Evolutionary conservation across 495 filamentous ascomycete species (phyloP), one percentile per base, ranked within the genome.

Genomic region (Aspergillus cristatus): DNA sequence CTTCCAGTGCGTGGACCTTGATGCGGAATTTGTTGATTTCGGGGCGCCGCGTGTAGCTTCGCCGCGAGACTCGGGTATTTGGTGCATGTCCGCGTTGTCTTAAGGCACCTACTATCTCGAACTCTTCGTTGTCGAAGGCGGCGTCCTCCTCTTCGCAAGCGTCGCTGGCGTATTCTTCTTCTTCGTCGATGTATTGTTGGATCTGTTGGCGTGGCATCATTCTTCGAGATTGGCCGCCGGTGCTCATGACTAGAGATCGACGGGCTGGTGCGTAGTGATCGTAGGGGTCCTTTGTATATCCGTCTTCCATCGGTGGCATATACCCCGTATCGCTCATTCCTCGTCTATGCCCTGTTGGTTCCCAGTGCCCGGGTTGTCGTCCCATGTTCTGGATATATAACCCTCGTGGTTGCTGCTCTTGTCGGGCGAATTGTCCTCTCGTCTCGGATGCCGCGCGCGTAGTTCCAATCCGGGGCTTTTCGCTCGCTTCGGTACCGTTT

Each of bases 1-100:
- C 91, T 29, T 87, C 86, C 2, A 70, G 64, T 3, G 70, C 69
- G 54, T 97, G 93, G 3, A 91, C 87, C 63, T 97, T 97, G 50
- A 94, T 78, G 18, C 89, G 74, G 47, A 95, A 81, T 52, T 83
- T 74, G 31, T 59, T 60, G 24, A 75, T 54, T 35, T 71, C 68
- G 5, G 57, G 58, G 5, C 53, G 46, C 17, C 57, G 57, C 16
- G 59, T 54, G 30, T 49, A 53, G 32, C 54, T 51, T 17, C 54
- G 51, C 12, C 50, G 43, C 1, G 62, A 57, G 35, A 37, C 48
- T 18, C 46, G 53, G 32, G 50, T 47, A 8, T 4, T 8, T 12
- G 57, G 54, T 7, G 58, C 57, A 11, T 56, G 45, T 13, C 63
- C 41, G 17, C 54, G 50, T 28, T 45, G 51, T 44, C 51, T 24